These are phyloP conservation scores for Cytospora paraplurivora DNA, from an alignment of 2,329 filamentous ascomycete genomes.

Conservation along the genomic window DNA sequence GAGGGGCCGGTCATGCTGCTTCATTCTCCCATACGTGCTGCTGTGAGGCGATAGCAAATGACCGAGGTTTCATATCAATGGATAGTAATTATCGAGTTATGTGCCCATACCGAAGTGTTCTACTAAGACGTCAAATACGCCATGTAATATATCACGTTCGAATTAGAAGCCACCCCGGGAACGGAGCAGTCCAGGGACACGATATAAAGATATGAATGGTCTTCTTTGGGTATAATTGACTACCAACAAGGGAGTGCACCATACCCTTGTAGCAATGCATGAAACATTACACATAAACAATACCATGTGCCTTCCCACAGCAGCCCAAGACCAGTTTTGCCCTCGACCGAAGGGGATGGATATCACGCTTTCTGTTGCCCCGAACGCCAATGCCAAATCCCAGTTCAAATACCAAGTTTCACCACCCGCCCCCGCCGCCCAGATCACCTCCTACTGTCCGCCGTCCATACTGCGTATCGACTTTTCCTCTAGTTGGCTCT, in stretches of 20 bases:
- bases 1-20: no score
- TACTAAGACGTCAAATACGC: no score
- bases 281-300: slow-evolving; percentile 29
- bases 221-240: slow-evolving; percentile 21
- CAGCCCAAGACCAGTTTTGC: slow-evolving; percentile 16
- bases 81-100: no score
- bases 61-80: no score
- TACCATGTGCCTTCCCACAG: slow-evolving; percentile 10
- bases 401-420: slow-evolving; percentile 15
- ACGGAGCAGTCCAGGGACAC: no score
- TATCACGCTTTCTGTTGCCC: slow-evolving; percentile 8
- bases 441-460: neutral
- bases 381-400: slow-evolving; percentile 24
- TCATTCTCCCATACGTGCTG: no score
- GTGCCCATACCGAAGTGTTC: no score
- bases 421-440: slow-evolving; percentile 1
- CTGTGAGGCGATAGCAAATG: no score
- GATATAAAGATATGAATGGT: slow-evolving; percentile 2
- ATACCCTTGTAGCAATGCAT: slow-evolving; percentile 27
- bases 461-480: neutral
- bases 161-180: no score
- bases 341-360: slow-evolving; percentile 10
- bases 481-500: neutral
- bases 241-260: slow-evolving; percentile 20
- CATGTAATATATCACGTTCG: no score